Conservation (phyloP, 805 yeast genomes). For the Ogataea neopini region DNA sequence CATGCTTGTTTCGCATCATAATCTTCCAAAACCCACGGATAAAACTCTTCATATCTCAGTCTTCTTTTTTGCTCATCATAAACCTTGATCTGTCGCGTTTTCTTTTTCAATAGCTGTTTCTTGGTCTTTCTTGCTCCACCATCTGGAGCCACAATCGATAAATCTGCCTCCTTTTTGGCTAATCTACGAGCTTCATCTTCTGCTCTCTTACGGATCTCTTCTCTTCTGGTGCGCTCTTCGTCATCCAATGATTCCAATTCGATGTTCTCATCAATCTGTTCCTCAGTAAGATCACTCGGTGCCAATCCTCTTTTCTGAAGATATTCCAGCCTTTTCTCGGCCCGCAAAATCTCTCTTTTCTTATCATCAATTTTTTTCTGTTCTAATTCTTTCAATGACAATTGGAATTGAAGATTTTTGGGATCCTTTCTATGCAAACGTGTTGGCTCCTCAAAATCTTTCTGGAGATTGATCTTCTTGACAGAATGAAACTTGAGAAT, state of each 20-base stretch:
- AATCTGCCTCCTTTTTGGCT: constrained; percentile 44
- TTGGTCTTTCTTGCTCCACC: constrained; percentile 79
- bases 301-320: constrained; percentile 19
- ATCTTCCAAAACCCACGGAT: constrained; percentile 98
- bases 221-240: constrained; percentile 43
- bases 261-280: constrained; percentile 32
- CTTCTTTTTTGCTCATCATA: constrained; percentile 82
- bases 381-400: constrained; percentile 75
- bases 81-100: constrained; percentile 80
- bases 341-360: constrained; percentile 43
- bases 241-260: constrained; percentile 34
- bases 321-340: constrained; percentile 40
- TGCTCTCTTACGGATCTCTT: constrained; percentile 28
- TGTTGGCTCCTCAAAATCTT: constrained; percentile 77
- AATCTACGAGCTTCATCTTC: constrained; percentile 34
- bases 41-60: constrained; percentile 91
- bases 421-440: constrained; percentile 94
- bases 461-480: constrained; percentile 67
- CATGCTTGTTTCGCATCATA: constrained; percentile 91
- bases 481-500: constrained; percentile 78
- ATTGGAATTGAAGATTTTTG: constrained; percentile 81
- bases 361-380: constrained; percentile 52
- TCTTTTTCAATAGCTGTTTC: constrained; percentile 62
- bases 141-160: constrained; percentile 85
- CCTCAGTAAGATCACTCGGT: constrained; percentile 23